Evolutionary conservation across 73 alveolate genomes (phyloP), one percentile per base, ranked within the genome.

Genomic region (Uronychia setigera): DNA sequence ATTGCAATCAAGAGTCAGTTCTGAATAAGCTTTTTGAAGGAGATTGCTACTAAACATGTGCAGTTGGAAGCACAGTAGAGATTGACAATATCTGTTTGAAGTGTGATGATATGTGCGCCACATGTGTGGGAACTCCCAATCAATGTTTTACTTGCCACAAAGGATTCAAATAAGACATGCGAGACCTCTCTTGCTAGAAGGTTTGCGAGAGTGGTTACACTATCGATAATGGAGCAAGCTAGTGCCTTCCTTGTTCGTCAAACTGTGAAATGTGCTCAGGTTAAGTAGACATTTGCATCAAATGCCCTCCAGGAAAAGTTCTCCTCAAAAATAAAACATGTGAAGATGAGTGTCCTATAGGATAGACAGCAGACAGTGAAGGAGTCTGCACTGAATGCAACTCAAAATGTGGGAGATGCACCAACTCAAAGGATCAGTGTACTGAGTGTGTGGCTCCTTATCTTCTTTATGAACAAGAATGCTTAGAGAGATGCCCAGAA

Each of bases 401-500:
- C 60, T 30, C 88, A 0, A 80, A 58, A 25, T 90, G 95, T 32
- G 46, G 46, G 76, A 81, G 84, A 1, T 90, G 95, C 33, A 29
- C 84, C 1, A 91, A 86, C 19, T 1, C 88, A 13, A 75, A 80
- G 26, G 46, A 78, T 29, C 26, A 28, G 11, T 90, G 95, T 58
- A 79, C 88, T 19, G 76, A 84, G 32, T 90, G 95, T 59, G 35
- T 32, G 26, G 85, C 33, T 14, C 87, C 67, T 9, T 90, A 35
- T 59, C 46, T 35, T 27, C 60, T 90, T n/a, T 80, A 82, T 80
- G 79, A 90, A 31, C 33, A 83, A 27, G 81, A 90, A 28, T 90
- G 95, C 31, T 83, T 90, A 0, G 57, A 81, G 59, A 58, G 46
- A 34, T 90, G 95, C 57, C 95, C 95, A 0, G 81, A 75, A 0